Conservation (phyloP, 139 green algal genomes). For the Astrephomene gubernaculifera region DNA sequence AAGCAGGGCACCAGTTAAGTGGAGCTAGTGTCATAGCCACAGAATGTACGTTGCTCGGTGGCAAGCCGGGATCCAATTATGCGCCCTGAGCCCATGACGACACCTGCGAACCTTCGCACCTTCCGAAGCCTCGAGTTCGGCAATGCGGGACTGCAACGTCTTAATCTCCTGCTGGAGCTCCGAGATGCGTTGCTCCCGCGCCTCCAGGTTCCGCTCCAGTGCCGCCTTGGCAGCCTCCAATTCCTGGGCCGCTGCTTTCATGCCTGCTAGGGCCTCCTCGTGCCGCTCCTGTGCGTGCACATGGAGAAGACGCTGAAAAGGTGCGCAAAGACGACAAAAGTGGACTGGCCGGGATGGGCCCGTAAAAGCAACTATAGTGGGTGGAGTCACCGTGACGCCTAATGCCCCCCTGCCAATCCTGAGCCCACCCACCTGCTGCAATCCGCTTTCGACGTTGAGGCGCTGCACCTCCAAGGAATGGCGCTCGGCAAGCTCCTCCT, state of each 20-base stretch:
- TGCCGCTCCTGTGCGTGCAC: constrained; percentile 39
- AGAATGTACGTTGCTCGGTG: no score
- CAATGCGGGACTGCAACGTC: constrained; percentile 23
- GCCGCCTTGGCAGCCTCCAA: constrained; percentile 18
- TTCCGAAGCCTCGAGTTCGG: constrained; percentile 58
- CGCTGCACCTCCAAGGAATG: constrained; percentile 54
- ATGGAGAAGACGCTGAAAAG: no score
- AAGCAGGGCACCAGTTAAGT: no score
- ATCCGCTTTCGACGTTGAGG: constrained; percentile 44
- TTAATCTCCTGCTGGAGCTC: constrained; percentile 37
- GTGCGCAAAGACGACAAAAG: no score
- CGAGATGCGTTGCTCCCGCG: not conserved
- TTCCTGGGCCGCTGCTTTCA: constrained; percentile 31
- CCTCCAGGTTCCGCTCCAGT: constrained; percentile 8
- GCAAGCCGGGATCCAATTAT: no score
- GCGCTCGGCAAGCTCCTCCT: constrained; percentile 39
- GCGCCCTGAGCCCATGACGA: no score
- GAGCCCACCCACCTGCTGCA: constrained; percentile 49
- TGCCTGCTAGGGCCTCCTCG: constrained; percentile 40
- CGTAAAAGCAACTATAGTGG: no score
- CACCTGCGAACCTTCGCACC: no score
- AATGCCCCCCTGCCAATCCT: not conserved
- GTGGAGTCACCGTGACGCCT: not conserved
- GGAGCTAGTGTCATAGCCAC: no score
- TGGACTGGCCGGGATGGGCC: no score